Evolutionary conservation across 1,139 yeast species (phyloP), one percentile per base, ranked within the genome.

Genomic region (Nakaseomyces glabratus): DNA sequence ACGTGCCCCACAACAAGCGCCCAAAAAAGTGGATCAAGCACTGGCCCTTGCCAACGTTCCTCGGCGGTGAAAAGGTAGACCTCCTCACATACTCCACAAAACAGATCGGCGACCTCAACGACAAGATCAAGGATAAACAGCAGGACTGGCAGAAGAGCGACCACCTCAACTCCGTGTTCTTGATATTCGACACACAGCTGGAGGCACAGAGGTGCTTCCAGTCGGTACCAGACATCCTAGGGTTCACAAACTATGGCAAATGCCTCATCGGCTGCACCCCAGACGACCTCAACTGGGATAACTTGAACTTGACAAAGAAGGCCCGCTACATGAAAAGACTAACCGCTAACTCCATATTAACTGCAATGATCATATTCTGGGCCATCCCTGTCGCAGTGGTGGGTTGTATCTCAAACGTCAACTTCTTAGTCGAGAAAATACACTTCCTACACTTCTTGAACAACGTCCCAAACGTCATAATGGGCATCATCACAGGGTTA

Each of bases 341-440:
- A 6, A 57, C 67, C 22, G 81, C 88, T 0, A 61, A 66, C 41
- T 62, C 76, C 9, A 67, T 74, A 4, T 65, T 80, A 42, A 56
- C 68, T 11, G 66, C 74, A 3, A 48, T 79, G 46, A 68, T 82
- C 35, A 63, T 82, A 13, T 75, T 82, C 46, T 84, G 94, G 94
- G 79, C 93, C 22, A 68, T 84, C 41, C 95, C 95, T 2, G 90
- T 82, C 10, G 84, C 93, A 4, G 76, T 82, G 42, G 82, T 84
- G 16, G 93, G 93, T 60, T 65, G 76, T 38, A 73, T 84, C 39
- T 79, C 94, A 11, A 84, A 84, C 51, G 64, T 82, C 33, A 76
- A 78, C 37, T 76, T 72, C 49, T 66, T 84, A 46, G 66, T 71
- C 4, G 60, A 64, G 32, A 74, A 76, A 48, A 64, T 82, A 31